Conservation (phyloP, 2,329 filamentous ascomycete species). For the Sporothrix dimorphospora region DNA sequence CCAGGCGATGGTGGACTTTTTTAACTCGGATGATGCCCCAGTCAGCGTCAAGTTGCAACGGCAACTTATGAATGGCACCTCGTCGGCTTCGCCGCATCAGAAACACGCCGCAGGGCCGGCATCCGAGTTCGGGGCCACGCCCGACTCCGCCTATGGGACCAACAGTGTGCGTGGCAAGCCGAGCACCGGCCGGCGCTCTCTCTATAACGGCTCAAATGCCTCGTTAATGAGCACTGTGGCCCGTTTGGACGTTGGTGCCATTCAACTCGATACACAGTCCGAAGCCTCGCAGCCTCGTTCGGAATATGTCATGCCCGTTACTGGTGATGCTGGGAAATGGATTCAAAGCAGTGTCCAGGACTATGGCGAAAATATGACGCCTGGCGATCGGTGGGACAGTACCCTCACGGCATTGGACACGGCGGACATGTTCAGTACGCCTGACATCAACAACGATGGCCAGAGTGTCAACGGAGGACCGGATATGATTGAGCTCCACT, state of each 20-base stretch:
- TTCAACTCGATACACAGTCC: background rate
- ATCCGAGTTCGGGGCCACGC: background rate
- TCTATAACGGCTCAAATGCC: constrained; percentile 1
- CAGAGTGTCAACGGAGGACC: background rate
- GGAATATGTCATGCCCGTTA: background rate
- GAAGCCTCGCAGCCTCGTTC: background rate
- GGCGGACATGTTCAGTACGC: background rate
- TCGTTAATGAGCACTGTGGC: background rate
- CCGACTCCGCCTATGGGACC: constrained; percentile 17
- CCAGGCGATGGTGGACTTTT: background rate
- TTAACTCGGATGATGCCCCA: background rate
- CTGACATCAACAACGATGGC: constrained; percentile 10
- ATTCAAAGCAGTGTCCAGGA: background rate
- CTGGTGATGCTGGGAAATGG: background rate
- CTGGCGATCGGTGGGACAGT: background rate
- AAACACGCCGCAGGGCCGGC: background rate
- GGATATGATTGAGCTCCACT: background rate
- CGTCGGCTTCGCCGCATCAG: background rate
- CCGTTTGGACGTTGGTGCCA: background rate
- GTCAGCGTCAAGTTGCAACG: background rate
- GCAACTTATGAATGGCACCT: too few species aligned
- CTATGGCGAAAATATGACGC: too few species aligned
- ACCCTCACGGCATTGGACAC: background rate
- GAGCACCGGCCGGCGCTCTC: background rate
- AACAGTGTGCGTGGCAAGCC: constrained; percentile 6